Percentiles rank a stretch among this genome's conserved stretches.
Evolutionary conservation across 805 yeast genomes (phyloP).

Genomic region (Metschnikowia kofuensis): DNA sequence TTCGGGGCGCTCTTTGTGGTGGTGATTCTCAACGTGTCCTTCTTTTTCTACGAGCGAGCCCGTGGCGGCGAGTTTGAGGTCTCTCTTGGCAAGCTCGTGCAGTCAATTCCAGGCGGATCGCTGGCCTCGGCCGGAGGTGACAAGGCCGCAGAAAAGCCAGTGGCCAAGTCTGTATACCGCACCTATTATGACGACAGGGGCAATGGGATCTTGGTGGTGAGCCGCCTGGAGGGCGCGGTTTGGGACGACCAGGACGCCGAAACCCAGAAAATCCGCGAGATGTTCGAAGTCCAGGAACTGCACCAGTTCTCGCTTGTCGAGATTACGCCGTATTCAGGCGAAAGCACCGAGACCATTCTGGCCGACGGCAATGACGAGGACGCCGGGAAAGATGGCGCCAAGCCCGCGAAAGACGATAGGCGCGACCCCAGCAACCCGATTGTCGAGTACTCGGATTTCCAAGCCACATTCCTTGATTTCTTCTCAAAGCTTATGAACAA

Average conservation of each 20-base stretch:
- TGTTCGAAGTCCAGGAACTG: neutral
- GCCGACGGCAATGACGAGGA: neutral
- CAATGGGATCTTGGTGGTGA: constrained; percentile 12
- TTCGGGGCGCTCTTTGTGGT: constrained; percentile 4
- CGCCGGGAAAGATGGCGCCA: neutral
- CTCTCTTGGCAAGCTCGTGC: constrained; percentile 2
- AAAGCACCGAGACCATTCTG: neutral
- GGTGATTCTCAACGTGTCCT: constrained; percentile 4
- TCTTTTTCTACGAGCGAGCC: constrained; percentile 4
- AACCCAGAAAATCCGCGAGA: constrained; percentile 4
- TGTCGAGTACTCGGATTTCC: constrained; percentile 13
- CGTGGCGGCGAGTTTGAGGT: constrained; percentile 5
- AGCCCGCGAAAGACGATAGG: neutral
- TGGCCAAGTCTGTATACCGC: constrained; percentile 5
- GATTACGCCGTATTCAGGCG: constrained; percentile 3
- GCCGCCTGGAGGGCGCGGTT: constrained; percentile 4
- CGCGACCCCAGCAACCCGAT: neutral
- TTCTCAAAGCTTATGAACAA: constrained; percentile 19
- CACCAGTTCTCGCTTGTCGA: constrained; percentile 4
- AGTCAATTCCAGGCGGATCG: constrained; percentile 1
- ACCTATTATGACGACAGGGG: constrained; percentile 12
- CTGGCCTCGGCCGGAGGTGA: neutral
- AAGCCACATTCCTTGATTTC: constrained; percentile 18
- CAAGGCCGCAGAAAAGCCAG: neutral
- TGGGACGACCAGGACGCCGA: constrained; percentile 10